Percentiles rank a stretch among this genome's conserved stretches.
phyloP scores from a whole-genome alignment of 2,329 filamentous ascomycete species.

The Sporothrix globosa region DNA sequence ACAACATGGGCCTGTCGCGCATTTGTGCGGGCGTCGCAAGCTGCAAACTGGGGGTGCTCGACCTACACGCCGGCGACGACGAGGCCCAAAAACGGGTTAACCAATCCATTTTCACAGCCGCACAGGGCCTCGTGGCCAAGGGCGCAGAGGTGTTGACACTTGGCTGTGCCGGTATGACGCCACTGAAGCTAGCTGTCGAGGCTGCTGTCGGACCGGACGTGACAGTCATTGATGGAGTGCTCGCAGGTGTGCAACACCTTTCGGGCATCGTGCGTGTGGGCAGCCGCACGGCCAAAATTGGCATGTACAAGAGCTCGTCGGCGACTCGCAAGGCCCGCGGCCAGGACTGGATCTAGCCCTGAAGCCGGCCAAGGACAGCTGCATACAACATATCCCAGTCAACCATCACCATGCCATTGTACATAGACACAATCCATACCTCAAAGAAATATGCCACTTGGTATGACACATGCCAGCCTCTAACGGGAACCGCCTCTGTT shows the following conservation, averaged over 20 bases:
- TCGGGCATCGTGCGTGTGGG: conserved; percentile 50
- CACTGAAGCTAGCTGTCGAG: conserved; percentile 35
- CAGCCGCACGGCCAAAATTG: conserved; percentile 33
- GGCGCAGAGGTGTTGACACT: conserved; percentile 35
- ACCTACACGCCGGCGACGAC: conserved; percentile 33
- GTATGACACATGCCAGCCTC: conserved; percentile 11
- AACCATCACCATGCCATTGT: not conserved
- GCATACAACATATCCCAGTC: not conserved
- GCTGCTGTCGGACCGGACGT: conserved; percentile 34
- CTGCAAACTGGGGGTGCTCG: conserved; percentile 36
- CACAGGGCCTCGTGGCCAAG: conserved; percentile 28
- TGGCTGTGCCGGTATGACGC: conserved; percentile 36
- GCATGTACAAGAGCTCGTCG: conserved; percentile 33
- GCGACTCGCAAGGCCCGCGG: conserved; percentile 33
- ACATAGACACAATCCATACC: not conserved
- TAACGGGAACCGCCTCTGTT: not conserved
- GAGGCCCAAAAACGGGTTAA: conserved; percentile 29
- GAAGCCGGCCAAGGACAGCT: not conserved
- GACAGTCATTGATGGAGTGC: conserved; percentile 35
- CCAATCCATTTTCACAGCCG: conserved; percentile 26
- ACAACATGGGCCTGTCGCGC: conserved; percentile 33
- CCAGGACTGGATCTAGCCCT: conserved; percentile 33
- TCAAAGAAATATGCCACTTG: not conserved
- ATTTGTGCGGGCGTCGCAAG: conserved; percentile 35
- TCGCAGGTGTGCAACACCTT: conserved; percentile 45